phyloP scores from a whole-genome alignment of 2,329 filamentous ascomycete species.

The Aspergillus udagawae region DNA sequence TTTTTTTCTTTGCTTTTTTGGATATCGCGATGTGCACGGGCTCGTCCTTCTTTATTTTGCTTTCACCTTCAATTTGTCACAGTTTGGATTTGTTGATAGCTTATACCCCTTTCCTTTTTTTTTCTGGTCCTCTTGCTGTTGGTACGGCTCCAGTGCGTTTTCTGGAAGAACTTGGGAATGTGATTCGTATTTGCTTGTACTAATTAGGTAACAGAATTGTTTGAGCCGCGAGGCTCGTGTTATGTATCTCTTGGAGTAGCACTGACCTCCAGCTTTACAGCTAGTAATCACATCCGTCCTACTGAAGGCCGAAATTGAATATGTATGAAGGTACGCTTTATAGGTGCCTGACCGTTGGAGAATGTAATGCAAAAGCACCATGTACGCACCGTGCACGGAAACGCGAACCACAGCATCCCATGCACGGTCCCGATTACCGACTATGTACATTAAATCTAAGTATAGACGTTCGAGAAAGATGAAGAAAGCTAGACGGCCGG shows the following conservation, averaged over 20 bases:
- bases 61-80: conserved; percentile 6
- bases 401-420: not conserved
- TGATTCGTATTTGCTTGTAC: not conserved
- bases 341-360: not conserved
- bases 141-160: not conserved
- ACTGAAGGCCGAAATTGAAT: not conserved
- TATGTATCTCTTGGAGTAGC: not conserved
- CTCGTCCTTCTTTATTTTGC: conserved; percentile 1
- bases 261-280: not conserved
- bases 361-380: not conserved
- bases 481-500: not conserved
- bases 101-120: conserved; percentile 12
- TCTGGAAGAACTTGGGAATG: conserved; percentile 2
- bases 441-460: not conserved
- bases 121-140: conserved; percentile 1
- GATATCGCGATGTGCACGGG: conserved; percentile 17
- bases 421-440: not conserved
- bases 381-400: not conserved
- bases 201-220: not conserved
- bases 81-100: conserved; percentile 9
- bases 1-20: not conserved
- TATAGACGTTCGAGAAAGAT: not conserved
- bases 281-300: not conserved
- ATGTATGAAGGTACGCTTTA: not conserved
- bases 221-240: not conserved